A percentile compares a stretch with the other conserved stretches of the same genome.
These are phyloP conservation scores for Tephrocybe sp. DNA, from an alignment of 768 basidiomycete genomes.

Conservation along the genomic window DNA sequence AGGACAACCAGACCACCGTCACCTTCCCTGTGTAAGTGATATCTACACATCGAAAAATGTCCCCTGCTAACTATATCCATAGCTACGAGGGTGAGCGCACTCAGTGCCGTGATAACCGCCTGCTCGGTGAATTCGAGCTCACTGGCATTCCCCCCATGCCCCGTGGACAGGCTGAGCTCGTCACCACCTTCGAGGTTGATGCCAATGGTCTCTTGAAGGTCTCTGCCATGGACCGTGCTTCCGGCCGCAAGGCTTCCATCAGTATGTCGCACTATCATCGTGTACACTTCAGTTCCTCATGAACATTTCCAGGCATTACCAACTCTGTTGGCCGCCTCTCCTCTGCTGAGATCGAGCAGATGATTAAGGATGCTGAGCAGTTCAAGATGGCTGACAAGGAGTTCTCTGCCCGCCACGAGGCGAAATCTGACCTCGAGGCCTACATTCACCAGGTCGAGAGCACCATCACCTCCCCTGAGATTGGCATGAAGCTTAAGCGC, in stretches of 20 bases:
- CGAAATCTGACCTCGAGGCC: constrained; percentile 96
- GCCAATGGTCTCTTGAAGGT: constrained; percentile 99
- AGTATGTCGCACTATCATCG: constrained; percentile 46
- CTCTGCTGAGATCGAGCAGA: constrained; percentile 96
- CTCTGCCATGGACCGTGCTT: constrained; percentile 96
- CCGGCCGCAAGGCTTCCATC: constrained; percentile 98
- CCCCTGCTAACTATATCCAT: constrained; percentile 9
- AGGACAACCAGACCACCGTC: constrained; percentile 99
- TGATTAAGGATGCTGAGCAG: constrained; percentile 99
- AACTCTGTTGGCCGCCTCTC: constrained; percentile 99
- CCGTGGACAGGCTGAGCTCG: constrained; percentile 98
- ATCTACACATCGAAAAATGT: neutral
- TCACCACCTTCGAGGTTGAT: constrained; percentile 99
- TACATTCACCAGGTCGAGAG: constrained; percentile 97
- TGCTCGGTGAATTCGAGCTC: constrained; percentile 99
- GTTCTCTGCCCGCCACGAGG: constrained; percentile 96
- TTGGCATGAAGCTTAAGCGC: constrained; percentile 98
- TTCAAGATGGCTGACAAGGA: constrained; percentile 97
- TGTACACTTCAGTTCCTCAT: constrained; percentile 3
- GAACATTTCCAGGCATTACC: constrained; percentile 68
- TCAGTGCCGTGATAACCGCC: constrained; percentile 98
- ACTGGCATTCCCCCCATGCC: constrained; percentile 99
- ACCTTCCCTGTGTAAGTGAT: constrained; percentile 92
- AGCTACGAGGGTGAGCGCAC: constrained; percentile 99
- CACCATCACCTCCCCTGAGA: constrained; percentile 94